Evolutionary conservation across 208 protist species (phyloP).

Genomic region (Trypanosoma cruzi): DNA sequence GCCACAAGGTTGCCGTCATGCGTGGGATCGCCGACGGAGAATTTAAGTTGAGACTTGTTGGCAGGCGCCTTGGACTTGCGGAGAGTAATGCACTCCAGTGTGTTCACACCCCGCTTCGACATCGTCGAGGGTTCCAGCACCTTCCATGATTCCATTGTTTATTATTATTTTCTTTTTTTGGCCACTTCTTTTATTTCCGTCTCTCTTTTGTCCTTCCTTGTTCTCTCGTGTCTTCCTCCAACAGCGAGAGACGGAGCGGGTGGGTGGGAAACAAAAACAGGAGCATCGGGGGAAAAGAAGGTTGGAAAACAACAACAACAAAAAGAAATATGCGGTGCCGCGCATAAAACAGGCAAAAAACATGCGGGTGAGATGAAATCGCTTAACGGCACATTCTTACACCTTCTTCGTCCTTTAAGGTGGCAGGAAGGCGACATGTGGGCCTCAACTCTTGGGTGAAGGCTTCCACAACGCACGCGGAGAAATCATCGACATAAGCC

Average conservation of each 20-base stretch:
- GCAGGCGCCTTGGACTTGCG: neutral
- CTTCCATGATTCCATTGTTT: slow-evolving; percentile 1
- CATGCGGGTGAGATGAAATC: too few relatives aligned
- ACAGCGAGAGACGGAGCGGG: slow-evolving; percentile 1
- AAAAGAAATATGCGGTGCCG: neutral
- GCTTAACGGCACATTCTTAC: too few relatives aligned
- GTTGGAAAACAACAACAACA: slow-evolving; percentile 8
- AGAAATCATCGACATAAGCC: slow-evolving; percentile 26
- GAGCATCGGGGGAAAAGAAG: slow-evolving; percentile 13
- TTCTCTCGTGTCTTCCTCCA: too few relatives aligned
- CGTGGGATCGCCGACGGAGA: too few relatives aligned
- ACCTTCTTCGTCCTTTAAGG: too few relatives aligned
- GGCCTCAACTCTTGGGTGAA: neutral
- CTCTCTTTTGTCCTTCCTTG: neutral
- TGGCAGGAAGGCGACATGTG: too few relatives aligned
- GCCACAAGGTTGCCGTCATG: slow-evolving; percentile 64
- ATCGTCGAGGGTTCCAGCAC: slow-evolving; percentile 10
- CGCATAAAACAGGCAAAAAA: too few relatives aligned
- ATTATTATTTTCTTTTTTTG: too few relatives aligned
- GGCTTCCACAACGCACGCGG: neutral
- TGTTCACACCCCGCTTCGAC: neutral
- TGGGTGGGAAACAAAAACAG: slow-evolving; percentile 7
- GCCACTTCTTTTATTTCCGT: neutral
- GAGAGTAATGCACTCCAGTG: neutral
- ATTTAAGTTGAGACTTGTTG: slow-evolving; percentile 1